A percentile compares a stretch with the other conserved stretches of the same genome.
phyloP scores from a whole-genome alignment of 2,329 filamentous ascomycete genomes.

The Fusarium brachygibbosum region DNA sequence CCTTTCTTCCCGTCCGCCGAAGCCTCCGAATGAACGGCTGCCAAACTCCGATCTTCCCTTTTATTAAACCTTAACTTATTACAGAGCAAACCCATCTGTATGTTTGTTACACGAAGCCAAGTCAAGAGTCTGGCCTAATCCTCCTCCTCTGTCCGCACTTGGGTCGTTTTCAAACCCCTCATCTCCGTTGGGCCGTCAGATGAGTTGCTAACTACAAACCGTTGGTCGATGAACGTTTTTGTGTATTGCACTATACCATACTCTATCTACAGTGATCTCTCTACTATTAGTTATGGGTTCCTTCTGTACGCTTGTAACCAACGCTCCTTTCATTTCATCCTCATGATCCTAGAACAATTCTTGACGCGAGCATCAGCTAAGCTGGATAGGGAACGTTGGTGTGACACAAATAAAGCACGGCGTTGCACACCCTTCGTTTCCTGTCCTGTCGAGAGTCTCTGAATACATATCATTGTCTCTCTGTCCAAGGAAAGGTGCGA shows the following conservation, averaged over 20 bases:
- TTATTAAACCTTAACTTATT: constrained; percentile 31
- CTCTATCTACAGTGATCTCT: background rate
- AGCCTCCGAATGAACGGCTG: constrained; percentile 39
- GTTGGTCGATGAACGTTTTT: constrained; percentile 13
- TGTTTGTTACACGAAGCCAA: constrained; percentile 30
- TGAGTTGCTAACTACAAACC: constrained; percentile 1
- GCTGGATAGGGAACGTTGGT: constrained; percentile 17
- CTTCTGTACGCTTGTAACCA: constrained; percentile 25
- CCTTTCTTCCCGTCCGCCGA: constrained; percentile 39
- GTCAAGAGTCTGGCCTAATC: constrained; percentile 6
- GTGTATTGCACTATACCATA: constrained; percentile 2
- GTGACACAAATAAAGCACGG: constrained; percentile 47
- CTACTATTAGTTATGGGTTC: background rate
- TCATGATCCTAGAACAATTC: constrained; percentile 18
- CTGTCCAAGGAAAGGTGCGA: constrained; percentile 22
- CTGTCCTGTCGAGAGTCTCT: constrained; percentile 38
- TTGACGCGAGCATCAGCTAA: constrained; percentile 33
- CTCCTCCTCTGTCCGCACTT: constrained; percentile 3
- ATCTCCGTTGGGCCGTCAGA: constrained; percentile 7
- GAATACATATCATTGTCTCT: constrained; percentile 40
- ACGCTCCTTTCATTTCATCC: constrained; percentile 13
- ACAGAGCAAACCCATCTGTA: constrained; percentile 29
- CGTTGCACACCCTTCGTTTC: constrained; percentile 47
- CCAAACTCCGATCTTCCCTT: constrained; percentile 18
- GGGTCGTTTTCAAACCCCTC: background rate